phyloP scores from a whole-genome alignment of 2,329 filamentous ascomycete genomes.

The Boeremia exigua region DNA sequence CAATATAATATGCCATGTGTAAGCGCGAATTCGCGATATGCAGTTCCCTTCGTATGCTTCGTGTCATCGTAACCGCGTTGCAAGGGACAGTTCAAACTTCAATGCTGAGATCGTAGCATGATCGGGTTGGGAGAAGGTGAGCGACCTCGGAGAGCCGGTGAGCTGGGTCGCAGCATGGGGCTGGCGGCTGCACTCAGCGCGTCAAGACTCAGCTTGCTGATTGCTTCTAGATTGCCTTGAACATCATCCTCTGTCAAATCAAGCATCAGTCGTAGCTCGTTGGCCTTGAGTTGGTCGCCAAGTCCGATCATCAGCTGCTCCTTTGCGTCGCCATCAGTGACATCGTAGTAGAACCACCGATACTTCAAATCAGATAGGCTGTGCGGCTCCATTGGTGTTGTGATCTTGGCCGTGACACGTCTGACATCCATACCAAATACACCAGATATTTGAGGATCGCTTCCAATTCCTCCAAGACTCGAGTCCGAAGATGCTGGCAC shows the following conservation, averaged over 20 bases:
- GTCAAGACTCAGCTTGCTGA: conserved; percentile 47
- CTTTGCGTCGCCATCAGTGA: conserved; percentile 34
- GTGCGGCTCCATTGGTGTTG: conserved; percentile 44
- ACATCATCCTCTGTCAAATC: conserved; percentile 46
- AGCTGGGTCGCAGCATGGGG: conserved; percentile 44
- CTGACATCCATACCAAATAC: conserved; percentile 48
- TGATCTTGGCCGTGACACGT: conserved; percentile 37
- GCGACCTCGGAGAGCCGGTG: conserved; percentile 43
- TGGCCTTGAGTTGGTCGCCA: conserved; percentile 42
- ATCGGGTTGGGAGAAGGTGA: conserved; percentile 42
- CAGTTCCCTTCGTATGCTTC: conserved; percentile 4
- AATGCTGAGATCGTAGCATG: conserved; percentile 25
- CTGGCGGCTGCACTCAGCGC: conserved; percentile 45
- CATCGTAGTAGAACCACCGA: conserved; percentile 45
- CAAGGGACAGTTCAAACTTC: neutral
- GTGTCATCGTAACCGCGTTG: conserved; percentile 9
- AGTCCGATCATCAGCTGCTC: conserved; percentile 47
- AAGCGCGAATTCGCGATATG: neutral
- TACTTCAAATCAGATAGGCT: conserved; percentile 39
- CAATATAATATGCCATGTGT: conserved; percentile 8
- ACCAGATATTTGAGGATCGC: conserved; percentile 41
- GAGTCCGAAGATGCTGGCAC: conserved; percentile 24
- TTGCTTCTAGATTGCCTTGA: conserved; percentile 44
- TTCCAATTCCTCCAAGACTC: conserved; percentile 37
- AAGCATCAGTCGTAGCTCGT: conserved; percentile 47